Percentiles rank a stretch among this genome's conserved stretches.
phyloP scores from a whole-genome alignment of 345 rosid species.

The Raphanus sativus region DNA sequence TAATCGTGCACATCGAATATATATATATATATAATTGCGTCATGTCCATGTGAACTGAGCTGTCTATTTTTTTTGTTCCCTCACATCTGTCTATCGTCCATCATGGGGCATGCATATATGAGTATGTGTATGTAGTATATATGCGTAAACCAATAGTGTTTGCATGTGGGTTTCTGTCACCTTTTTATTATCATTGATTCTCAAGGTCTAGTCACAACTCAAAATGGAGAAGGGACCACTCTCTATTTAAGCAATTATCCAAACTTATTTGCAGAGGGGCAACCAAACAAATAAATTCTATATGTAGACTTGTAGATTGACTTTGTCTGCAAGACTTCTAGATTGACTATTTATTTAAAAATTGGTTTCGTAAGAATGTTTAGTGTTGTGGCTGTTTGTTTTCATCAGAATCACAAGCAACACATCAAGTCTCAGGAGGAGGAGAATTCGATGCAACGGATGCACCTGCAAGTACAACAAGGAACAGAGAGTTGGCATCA shows the following conservation, averaged over 20 bases:
- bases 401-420: conserved; percentile 34
- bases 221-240: conserved; percentile 31
- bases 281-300: conserved; percentile 16
- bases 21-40: conserved; percentile 21
- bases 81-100: conserved; percentile 32
- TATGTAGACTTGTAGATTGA: conserved; percentile 12
- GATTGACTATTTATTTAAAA: conserved; percentile 2
- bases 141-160: conserved; percentile 31
- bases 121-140: background rate
- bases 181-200: conserved; percentile 33
- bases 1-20: conserved; percentile 32
- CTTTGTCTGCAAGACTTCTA: conserved; percentile 3
- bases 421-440: conserved; percentile 26
- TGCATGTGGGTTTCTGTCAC: conserved; percentile 40
- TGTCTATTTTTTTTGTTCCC: conserved; percentile 18
- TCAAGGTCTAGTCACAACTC: conserved; percentile 35
- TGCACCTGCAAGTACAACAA: conserved; percentile 34
- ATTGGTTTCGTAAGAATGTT: background rate
- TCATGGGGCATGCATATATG: conserved; percentile 35
- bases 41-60: conserved; percentile 42
- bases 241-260: conserved; percentile 31
- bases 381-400: conserved; percentile 1
- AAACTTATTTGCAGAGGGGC: conserved; percentile 18
- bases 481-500: conserved; percentile 23
- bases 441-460: conserved; percentile 20